phyloP scores from a whole-genome alignment of 805 yeast species.

The Candida corydali region DNA sequence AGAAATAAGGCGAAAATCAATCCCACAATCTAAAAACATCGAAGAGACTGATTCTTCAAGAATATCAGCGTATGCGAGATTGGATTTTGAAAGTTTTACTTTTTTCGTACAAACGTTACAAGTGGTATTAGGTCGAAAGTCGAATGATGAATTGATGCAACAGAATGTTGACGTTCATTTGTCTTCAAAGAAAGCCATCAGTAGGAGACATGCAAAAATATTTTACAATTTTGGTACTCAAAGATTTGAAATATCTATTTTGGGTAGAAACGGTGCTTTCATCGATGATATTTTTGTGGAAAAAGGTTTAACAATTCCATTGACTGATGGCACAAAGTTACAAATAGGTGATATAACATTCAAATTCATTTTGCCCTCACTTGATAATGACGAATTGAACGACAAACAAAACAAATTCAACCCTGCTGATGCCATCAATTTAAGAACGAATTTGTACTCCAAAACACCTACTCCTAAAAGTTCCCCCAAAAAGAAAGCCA shows the following conservation, averaged over 20 bases:
- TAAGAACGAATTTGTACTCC: conserved; percentile 45
- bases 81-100: conserved; percentile 89
- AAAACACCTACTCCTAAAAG: conserved; percentile 16
- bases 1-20: conserved; percentile 15
- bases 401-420: conserved; percentile 32
- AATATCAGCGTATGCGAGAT: conserved; percentile 63
- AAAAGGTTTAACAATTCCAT: conserved; percentile 85
- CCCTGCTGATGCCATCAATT: conserved; percentile 59
- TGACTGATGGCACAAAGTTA: conserved; percentile 74
- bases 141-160: conserved; percentile 47
- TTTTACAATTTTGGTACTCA: conserved; percentile 96
- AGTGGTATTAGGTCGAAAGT: conserved; percentile 86
- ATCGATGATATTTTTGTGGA: conserved; percentile 89
- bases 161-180: conserved; percentile 88
- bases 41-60: conserved; percentile 16
- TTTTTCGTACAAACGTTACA: conserved; percentile 96
- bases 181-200: conserved; percentile 88
- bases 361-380: conserved; percentile 77
- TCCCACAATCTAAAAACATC: conserved; percentile 12
- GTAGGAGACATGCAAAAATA: conserved; percentile 91
- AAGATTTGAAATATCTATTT: conserved; percentile 82
- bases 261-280: conserved; percentile 96
- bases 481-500: conserved; percentile 9
- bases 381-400: conserved; percentile 38
- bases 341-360: conserved; percentile 94